Evolutionary conservation across 2,329 filamentous ascomycete species (phyloP).

Genomic region (Zelopaecilomyces penicillatus): DNA sequence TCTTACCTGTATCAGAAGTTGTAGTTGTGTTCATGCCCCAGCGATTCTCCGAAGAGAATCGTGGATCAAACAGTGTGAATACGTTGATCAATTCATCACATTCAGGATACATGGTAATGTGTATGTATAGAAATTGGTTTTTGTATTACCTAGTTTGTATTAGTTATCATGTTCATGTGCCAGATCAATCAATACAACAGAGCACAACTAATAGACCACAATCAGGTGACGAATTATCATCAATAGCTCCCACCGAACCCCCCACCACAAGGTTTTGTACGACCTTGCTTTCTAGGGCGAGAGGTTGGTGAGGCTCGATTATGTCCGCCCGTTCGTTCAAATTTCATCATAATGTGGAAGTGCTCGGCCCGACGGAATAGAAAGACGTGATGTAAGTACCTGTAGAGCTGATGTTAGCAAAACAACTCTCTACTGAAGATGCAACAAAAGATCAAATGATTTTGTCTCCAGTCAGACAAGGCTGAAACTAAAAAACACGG

Average conservation of each 20-base stretch:
- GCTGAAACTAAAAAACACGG: slow-evolving; percentile 55
- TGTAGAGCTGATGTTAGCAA: slow-evolving; percentile 33
- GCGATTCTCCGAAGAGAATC: slow-evolving; percentile 23
- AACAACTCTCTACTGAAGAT: slow-evolving; percentile 8
- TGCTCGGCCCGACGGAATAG: slow-evolving; percentile 2
- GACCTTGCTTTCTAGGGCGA: slow-evolving; percentile 45
- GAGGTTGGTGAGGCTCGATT: slow-evolving; percentile 44
- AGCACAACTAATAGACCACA: slow-evolving; percentile 23
- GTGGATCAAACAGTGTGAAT: slow-evolving; percentile 54
- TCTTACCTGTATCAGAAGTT: slow-evolving; percentile 45
- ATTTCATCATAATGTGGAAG: slow-evolving; percentile 45
- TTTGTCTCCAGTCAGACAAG: slow-evolving; percentile 51
- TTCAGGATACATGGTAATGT: slow-evolving; percentile 12
- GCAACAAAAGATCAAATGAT: slow-evolving; percentile 18
- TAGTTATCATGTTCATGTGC: too few species aligned
- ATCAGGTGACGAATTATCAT: slow-evolving; percentile 61
- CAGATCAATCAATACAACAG: background rate
- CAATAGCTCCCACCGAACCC: slow-evolving; percentile 45
- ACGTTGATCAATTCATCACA: slow-evolving; percentile 42
- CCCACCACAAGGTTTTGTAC: slow-evolving; percentile 54
- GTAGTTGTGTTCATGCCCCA: slow-evolving; percentile 44
- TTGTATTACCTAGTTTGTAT: too few species aligned
- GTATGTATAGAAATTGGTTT: too few species aligned
- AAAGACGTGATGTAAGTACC: slow-evolving; percentile 27
- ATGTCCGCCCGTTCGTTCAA: slow-evolving; percentile 67